Evolutionary conservation across 1,284 basidiomycete genomes (phyloP), one percentile per base, ranked within the genome.

Genomic region (Cutaneotrichosporon sp.): DNA sequence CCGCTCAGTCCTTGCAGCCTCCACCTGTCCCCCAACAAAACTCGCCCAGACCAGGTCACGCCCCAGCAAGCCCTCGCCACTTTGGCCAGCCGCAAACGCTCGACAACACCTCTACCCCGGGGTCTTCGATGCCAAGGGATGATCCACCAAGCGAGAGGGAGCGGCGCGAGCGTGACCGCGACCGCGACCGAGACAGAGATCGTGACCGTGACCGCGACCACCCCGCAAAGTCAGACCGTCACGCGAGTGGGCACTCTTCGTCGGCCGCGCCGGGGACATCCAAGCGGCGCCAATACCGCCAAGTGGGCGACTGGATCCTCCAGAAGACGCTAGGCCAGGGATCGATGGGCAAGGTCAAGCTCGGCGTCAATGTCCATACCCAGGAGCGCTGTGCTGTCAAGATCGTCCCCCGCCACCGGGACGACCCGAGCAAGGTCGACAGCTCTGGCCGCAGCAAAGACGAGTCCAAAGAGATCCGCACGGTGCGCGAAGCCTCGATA

Each of bases 281-380:
- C n/a, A 65, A 65, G 9, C 67, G 67, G 0, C 67, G 67, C 31
- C 71, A 84, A 57, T 68, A 68, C 62, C 64, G 67, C 18, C 67
- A 68, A 67, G 77, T 99, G 14, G 95, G 96, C 49, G 93, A 98
- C 78, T 99, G 97, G 83, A 91, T 91, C 66, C 86, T 99, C 68
- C 92, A 92, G 73, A 98, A 98, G 85, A 98, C 96, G 4, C 85
- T 99, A 40, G 96, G 97, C 57, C 94, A 94, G 47, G 96, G 97
- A 46, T 95, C 92, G 79, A 99, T 99, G 95, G 97, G 96, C 71
- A 98, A 98, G 79, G 97, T 99, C 75, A 99, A 98, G 84, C 87
- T 98, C 21, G 96, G 92, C 8, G 89, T 90, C 49, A 92, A 96
- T 78, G 91, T 90, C 70, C 77, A 88, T 70, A 91, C 92, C 1